A percentile compares a stretch with the other conserved stretches of the same genome.
Evolutionary conservation across 768 basidiomycete genomes (phyloP).

Genomic region (Hygrocybe punicea): DNA sequence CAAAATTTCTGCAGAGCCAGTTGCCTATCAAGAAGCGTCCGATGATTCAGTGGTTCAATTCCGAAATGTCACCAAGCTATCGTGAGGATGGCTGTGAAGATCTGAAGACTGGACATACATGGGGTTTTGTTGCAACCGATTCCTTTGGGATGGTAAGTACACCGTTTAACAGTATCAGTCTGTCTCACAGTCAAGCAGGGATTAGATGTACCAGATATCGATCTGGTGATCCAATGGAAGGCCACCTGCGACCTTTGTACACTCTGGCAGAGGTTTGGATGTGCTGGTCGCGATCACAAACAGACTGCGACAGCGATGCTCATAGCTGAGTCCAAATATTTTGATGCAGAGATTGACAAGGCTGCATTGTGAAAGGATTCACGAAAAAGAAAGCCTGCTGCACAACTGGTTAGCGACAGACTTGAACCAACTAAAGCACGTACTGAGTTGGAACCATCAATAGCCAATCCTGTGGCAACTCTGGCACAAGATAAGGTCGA

Average conservation of each 20-base stretch:
- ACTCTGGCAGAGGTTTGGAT: conserved; percentile 36
- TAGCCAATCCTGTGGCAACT: too few species aligned
- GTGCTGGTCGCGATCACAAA: conserved; percentile 18
- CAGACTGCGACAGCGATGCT: conserved; percentile 21
- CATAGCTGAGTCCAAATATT: conserved; percentile 28
- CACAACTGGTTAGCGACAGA: neutral
- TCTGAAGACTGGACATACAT: conserved; percentile 16
- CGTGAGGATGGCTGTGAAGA: conserved; percentile 13
- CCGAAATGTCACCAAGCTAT: conserved; percentile 23
- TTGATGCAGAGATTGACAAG: conserved; percentile 18
- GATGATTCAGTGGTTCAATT: conserved; percentile 27
- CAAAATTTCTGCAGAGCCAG: conserved; percentile 7
- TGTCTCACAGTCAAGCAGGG: conserved; percentile 24
- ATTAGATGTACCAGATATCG: conserved; percentile 33
- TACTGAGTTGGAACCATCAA: too few species aligned
- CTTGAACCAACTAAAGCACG: neutral
- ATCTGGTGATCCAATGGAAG: conserved; percentile 34
- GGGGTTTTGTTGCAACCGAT: conserved; percentile 29
- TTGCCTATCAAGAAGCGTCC: conserved; percentile 7
- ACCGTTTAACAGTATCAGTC: neutral
- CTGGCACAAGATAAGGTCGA: too few species aligned
- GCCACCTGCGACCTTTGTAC: conserved; percentile 22
- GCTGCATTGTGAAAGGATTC: neutral
- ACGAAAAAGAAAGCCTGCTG: neutral
- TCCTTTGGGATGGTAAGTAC: conserved; percentile 36